These are phyloP conservation scores for Thraustotheca clavata DNA, from an alignment of 352 stramenopile species.

Conservation along the genomic window DNA sequence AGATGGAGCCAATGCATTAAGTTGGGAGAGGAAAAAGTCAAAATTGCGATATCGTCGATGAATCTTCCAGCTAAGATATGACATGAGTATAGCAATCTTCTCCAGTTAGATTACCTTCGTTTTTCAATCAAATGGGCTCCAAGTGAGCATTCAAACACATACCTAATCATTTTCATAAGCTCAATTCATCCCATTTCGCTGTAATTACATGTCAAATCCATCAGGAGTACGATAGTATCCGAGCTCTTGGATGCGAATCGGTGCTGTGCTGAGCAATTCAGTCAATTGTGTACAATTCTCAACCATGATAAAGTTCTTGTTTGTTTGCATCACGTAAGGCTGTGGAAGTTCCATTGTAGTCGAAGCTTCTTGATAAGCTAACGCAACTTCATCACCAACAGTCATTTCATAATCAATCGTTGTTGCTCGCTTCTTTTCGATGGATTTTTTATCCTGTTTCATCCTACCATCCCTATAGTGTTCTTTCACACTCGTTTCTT, in stretches of 20 bases:
- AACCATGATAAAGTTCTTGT: conserved; percentile 47
- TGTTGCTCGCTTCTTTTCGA: conserved; percentile 1
- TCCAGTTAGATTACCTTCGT: conserved; percentile 31
- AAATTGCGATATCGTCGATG: conserved; percentile 81
- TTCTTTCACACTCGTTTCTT: background rate
- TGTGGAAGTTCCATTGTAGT: conserved; percentile 42
- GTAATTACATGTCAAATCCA: conserved; percentile 74
- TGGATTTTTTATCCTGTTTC: background rate
- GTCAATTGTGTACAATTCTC: conserved; percentile 58
- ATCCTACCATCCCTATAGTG: background rate
- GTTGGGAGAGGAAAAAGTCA: conserved; percentile 60
- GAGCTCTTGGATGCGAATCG: conserved; percentile 46
- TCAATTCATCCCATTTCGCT: too few species aligned
- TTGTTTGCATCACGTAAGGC: conserved; percentile 52
- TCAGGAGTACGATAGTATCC: conserved; percentile 77
- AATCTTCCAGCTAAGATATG: conserved; percentile 55
- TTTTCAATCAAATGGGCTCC: conserved; percentile 28
- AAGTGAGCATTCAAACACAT: conserved; percentile 68
- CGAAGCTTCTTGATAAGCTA: conserved; percentile 12
- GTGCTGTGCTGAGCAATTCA: conserved; percentile 35
- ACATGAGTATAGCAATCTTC: background rate
- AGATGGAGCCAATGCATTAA: conserved; percentile 41
- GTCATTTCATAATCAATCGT: background rate
- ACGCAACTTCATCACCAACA: background rate
- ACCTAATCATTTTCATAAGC: too few species aligned